Base-by-base conservation (phyloP, 2,329 filamentous ascomycete genomes). In the Calycina herbarum region DNA sequence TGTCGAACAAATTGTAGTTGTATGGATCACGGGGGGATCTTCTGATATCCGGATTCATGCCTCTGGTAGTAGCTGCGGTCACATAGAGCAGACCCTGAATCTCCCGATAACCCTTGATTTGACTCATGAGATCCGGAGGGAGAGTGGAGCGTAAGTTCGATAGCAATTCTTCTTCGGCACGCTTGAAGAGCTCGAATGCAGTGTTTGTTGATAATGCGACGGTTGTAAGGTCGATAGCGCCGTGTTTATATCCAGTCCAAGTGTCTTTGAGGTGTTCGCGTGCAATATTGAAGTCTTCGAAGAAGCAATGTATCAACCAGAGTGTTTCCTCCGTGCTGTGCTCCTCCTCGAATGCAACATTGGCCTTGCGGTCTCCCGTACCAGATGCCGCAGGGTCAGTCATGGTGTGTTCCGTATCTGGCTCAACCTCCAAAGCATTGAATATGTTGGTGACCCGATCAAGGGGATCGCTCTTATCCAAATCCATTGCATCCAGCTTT, bases 381-480 rank as follows among this genome's bases (percentile, higher is more conserved):
- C 5, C 10, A 15, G 45, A 10, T 51, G 20, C 5, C 1, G 17
- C 15, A 60, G 58, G 58, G 0, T 60, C 58, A 17, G 58, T 60
- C 58, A 60, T 15, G 40, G 58, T 60, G 17, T 60, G 38, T 13
- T 60, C 58, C n/a, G 38, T 60, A 48, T 60, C 58, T n/a, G 58
- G 58, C 13, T 60, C 58, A 29, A 60, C 11, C 20, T 60, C 58
- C 38, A 60, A 60, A n/a, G 58, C 58, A 48, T 48, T n/a, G 42
- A 60, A 60, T 2, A 60, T 60, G 20, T 60, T 60, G 58, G 10
- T 60, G 24, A 48, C 1, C 17, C 35, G 58, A 17, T 60, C 35
- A 42, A 60, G 58, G 8, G 58, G 58, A 11, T 63, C 33, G 76
- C 80, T 63, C 81, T 85, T 69, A 76, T 85, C 33, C 79, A 81